Evolutionary conservation across 768 basidiomycete species (phyloP).

Genomic region (Floccularia luteovirens): DNA sequence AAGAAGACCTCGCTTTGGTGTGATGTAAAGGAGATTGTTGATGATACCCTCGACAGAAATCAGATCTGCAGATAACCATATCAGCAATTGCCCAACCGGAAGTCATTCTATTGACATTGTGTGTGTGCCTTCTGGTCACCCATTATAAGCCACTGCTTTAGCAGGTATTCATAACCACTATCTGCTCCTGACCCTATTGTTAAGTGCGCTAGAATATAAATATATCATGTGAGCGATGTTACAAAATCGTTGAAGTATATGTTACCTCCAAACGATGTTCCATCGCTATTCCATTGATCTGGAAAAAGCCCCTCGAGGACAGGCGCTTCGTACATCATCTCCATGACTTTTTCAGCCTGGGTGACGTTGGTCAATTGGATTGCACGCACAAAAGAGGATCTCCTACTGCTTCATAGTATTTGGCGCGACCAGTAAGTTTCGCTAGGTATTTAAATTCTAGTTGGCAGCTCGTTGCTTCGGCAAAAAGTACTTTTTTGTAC

Average conservation of each 20-base stretch:
- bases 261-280: constrained; percentile 17
- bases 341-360: constrained; percentile 29
- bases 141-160: constrained; percentile 56
- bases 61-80: constrained; percentile 38
- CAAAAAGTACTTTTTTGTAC: constrained; percentile 16
- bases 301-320: constrained; percentile 25
- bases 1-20: constrained; percentile 43
- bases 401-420: constrained; percentile 33
- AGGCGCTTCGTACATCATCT: constrained; percentile 23
- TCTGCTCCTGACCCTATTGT: constrained; percentile 53
- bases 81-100: too few species aligned
- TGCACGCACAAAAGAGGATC: background rate
- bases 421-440: constrained; percentile 50
- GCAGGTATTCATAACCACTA: constrained; percentile 61
- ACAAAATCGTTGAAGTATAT: constrained; percentile 5
- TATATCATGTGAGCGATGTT: background rate
- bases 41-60: constrained; percentile 42
- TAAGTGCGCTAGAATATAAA: constrained; percentile 24
- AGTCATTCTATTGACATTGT: too few species aligned
- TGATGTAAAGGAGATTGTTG: constrained; percentile 45
- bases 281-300: constrained; percentile 20
- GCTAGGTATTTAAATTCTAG: constrained; percentile 76
- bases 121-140: constrained; percentile 37
- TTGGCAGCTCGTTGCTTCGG: constrained; percentile 47
- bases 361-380: background rate